A percentile compares a stretch with the other conserved stretches of the same genome.
phyloP scores from a whole-genome alignment of 768 basidiomycete genomes.

The Grammothele lineata region DNA sequence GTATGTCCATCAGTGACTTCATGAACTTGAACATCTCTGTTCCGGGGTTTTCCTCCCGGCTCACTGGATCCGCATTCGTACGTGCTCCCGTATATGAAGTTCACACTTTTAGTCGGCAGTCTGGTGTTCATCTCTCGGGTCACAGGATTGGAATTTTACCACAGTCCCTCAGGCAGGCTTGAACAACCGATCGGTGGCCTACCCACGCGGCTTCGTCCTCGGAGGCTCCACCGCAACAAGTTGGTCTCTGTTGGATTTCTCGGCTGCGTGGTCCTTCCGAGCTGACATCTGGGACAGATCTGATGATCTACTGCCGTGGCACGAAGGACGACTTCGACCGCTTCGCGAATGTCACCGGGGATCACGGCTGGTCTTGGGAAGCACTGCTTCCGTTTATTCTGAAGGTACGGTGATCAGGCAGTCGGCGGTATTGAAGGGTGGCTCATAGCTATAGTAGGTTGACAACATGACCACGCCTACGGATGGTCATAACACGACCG shows the following conservation, averaged over 20 bases:
- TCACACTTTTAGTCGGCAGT: not conserved
- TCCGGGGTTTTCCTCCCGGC: not conserved
- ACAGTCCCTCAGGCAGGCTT: conserved; percentile 20
- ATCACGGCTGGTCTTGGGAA: conserved; percentile 25
- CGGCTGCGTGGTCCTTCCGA: not conserved
- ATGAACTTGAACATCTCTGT: not conserved
- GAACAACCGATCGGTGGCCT: conserved; percentile 14
- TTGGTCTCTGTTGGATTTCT: conserved; percentile 5
- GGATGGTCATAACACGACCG: conserved; percentile 16
- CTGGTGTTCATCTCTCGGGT: not conserved
- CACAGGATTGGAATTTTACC: conserved; percentile 25
- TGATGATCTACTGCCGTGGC: not conserved
- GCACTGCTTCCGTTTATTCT: conserved; percentile 12
- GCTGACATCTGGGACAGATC: not conserved
- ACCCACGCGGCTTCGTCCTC: conserved; percentile 21
- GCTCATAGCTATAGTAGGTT: too few relatives aligned
- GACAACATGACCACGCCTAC: conserved; percentile 3
- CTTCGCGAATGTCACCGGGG: conserved; percentile 22
- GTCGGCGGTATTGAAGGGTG: too few relatives aligned
- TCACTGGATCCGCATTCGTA: not conserved
- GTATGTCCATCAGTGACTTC: not conserved
- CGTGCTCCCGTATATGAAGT: not conserved
- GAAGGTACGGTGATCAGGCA: too few relatives aligned
- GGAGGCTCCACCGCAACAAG: conserved; percentile 24
- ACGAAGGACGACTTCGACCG: conserved; percentile 18